Base-by-base conservation (phyloP, 202 grass and related monocot species). In the Setaria viridis region DNA sequence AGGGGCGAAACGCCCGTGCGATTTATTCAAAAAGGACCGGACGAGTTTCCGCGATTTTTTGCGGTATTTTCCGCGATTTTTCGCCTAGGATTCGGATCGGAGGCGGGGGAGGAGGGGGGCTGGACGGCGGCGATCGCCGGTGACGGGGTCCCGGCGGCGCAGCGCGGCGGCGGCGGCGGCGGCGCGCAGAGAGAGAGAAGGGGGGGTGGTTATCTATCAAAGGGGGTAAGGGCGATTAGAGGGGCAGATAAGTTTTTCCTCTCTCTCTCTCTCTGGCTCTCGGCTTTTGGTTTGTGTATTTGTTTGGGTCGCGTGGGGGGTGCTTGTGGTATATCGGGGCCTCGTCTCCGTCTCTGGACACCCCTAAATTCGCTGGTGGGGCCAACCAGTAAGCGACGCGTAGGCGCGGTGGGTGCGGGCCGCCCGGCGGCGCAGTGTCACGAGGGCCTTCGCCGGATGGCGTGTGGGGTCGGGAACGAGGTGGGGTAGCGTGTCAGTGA, bases 121-220 rank as follows among this genome's bases (percentile, higher is more conserved):
- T 85, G 58, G 37, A 29, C 49, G 67, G 80, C 59, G 77, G 66
- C 35, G 65, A 90, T 82, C 79, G 85, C 89, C 57, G 83, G 37
- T 55, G 59, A 78, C 79, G 20, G 73, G 55, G 30, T 3, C 67
- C 53, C 32, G 64, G 78, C 45, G 72, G 70, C 76, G 77, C 63
- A 51, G 66, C 78, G 89, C 54, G 82, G 71, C 85, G 87, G 89
- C 82, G 85, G 91, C 84, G 89, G 90, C 85, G 85, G 83, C 82
- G 82, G 77, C 57, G 45, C 80, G 39, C 6, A 8, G 17, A 9
- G 43, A 46, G 76, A 43, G 81, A 12, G 46, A 51, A 85, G 10
- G 34, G 20, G 60, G 62, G 85, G 84, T 83, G 95, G 77, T 90
- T 94, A 90, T 86, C 90, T 87, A 78, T 83, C 82, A 78, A 71